Percentiles rank a stretch among this genome's conserved stretches.
phyloP scores from a whole-genome alignment of 176 grass and related monocot genomes.

The Sorghum bicolor region Sorghum_bicolor_NCBIv3 NC_012871.2:61588001-61588500 shows the following conservation, averaged over 20 bases:
- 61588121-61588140: neutral
- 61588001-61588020: slow-evolving; percentile 38
- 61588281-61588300: too few relatives aligned
- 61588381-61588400: neutral
- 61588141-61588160: neutral
- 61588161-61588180: neutral
- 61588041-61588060: neutral
- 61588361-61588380: too few relatives aligned
- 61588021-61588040: neutral
- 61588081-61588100: neutral
- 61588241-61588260: too few relatives aligned
- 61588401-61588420: too few relatives aligned
- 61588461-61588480: too few relatives aligned
- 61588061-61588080: neutral
- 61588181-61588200: neutral
- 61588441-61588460: too few relatives aligned
- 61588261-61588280: too few relatives aligned
- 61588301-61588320: too few relatives aligned
- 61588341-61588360: too few relatives aligned
- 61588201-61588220: neutral
- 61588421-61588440: too few relatives aligned
- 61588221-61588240: neutral
- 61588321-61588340: too few relatives aligned
- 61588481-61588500: too few relatives aligned
- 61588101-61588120: neutral